Conservation (phyloP, 306 rosid genomes). For the Prinsepia uniflora region DNA sequence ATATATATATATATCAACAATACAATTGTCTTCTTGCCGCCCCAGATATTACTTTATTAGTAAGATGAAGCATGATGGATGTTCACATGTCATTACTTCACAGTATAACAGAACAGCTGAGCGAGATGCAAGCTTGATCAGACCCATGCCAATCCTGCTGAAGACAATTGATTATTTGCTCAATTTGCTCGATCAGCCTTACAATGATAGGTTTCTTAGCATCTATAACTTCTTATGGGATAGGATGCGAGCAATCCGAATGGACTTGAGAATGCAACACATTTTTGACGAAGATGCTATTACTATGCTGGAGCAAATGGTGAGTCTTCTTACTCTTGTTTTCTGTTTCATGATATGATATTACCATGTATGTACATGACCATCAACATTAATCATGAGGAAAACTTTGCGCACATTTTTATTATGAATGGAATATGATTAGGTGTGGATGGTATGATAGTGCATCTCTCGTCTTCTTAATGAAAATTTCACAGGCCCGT, state of each 20-base stretch:
- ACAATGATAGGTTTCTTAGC: constrained; percentile 74
- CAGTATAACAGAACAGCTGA: constrained; percentile 98
- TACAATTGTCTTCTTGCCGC: background rate
- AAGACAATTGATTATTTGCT: constrained; percentile 74
- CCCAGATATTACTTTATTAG: constrained; percentile 2
- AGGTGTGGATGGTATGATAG: background rate
- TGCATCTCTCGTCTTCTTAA: background rate
- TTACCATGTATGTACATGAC: background rate
- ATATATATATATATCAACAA: no score
- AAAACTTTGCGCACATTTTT: background rate
- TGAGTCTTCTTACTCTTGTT: constrained; percentile 24
- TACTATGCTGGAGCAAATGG: constrained; percentile 94
- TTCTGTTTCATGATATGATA: constrained; percentile 13
- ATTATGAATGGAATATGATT: background rate
- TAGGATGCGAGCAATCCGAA: constrained; percentile 95
- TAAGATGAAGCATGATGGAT: constrained; percentile 17
- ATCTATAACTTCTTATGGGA: constrained; percentile 93
- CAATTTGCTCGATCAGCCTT: constrained; percentile 71
- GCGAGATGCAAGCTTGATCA: constrained; percentile 87
- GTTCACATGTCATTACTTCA: constrained; percentile 15
- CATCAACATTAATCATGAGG: background rate
- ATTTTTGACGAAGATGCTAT: constrained; percentile 80
- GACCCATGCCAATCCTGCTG: constrained; percentile 85
- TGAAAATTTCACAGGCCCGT: background rate
- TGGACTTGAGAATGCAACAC: constrained; percentile 99